Conservation (phyloP, 768 basidiomycete genomes). For the Hebeloma cylindrosporum region DNA sequence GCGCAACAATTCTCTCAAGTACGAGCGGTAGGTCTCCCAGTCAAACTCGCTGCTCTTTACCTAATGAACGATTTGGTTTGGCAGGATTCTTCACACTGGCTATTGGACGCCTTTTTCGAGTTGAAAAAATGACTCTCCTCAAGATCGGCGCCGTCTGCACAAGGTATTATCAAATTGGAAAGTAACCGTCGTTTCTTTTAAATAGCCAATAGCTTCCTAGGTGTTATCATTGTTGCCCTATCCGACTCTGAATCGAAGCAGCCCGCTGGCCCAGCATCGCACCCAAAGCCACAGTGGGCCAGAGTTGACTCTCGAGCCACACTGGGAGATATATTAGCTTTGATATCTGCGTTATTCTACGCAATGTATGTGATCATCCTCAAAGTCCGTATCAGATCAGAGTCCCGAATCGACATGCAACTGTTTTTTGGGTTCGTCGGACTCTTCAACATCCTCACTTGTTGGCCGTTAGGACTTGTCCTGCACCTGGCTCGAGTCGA, state of each 20-base stretch:
- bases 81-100: slow-evolving; percentile 92
- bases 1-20: slow-evolving; percentile 84
- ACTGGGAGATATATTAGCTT: slow-evolving; percentile 80
- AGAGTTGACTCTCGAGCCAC: slow-evolving; percentile 37
- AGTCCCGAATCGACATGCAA: slow-evolving; percentile 89
- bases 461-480: slow-evolving; percentile 76
- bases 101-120: slow-evolving; percentile 76
- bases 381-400: slow-evolving; percentile 80
- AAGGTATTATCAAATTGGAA: slow-evolving; percentile 50
- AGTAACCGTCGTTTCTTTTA: not conserved
- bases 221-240: slow-evolving; percentile 85
- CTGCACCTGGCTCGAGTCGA: slow-evolving; percentile 77
- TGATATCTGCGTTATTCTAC: slow-evolving; percentile 87
- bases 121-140: slow-evolving; percentile 71
- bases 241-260: slow-evolving; percentile 61
- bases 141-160: slow-evolving; percentile 78
- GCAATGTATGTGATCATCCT: slow-evolving; percentile 86
- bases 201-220: slow-evolving; percentile 44
- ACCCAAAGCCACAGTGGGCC: slow-evolving; percentile 14
- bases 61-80: not conserved
- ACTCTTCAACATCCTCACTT: slow-evolving; percentile 72
- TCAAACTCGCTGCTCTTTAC: not conserved
- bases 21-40: slow-evolving; percentile 65
- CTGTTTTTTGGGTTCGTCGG: slow-evolving; percentile 95
- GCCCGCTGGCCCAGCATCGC: slow-evolving; percentile 20